Base-by-base conservation (phyloP, 1,284 basidiomycete species). In the Apiotrichum mycotoxinovorans region DNA sequence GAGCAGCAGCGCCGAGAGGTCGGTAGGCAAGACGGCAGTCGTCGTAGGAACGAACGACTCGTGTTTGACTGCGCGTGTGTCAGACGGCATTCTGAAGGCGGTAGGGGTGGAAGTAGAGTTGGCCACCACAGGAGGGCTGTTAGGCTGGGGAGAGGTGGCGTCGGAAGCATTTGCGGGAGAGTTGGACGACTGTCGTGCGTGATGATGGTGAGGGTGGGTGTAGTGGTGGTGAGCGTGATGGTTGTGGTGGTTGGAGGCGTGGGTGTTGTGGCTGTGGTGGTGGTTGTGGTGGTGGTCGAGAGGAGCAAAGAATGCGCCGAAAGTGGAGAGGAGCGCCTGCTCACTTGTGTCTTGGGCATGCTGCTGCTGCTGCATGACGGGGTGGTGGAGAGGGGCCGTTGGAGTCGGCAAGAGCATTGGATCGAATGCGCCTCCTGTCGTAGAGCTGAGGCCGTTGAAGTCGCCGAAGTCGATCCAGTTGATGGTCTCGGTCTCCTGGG, bases 391-490 rank as follows among this genome's bases (percentile, higher is more conserved):
- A 15, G 27, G 2, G 18, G 44, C 27, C 18, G 27, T n/a, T 8
- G 41, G 9, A 4, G 41, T 14, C 18, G 44, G 10, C 8, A 48
- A 5, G n/a, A 48, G 33, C 30, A 48, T 34, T 4, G 46, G 46
- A 33, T 48, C 33, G 14, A 46, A 33, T 3, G 41, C 41, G 26
- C n/a, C 18, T n/a, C 22, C 10, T 4, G 30, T 23, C 4, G 20
- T 14, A 14, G 46, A 12, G 33, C 34, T 48, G 33, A 48, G 33
- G 9, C 46, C 34, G 22, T 48, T 37, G 11, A 48, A 37, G 46
- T 37, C 46, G 46, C 46, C 22, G 25, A 48, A 48, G 46, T 48
- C 46, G 22, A 48, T 48, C 46, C 46, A 48, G 46, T 27, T 48
- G 44, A 20, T 46, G 46, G 30, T 15, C 4, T 48, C 46, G 10